Conservation (phyloP, 352 stramenopile species). For the Globisporangium ultimum region DNA sequence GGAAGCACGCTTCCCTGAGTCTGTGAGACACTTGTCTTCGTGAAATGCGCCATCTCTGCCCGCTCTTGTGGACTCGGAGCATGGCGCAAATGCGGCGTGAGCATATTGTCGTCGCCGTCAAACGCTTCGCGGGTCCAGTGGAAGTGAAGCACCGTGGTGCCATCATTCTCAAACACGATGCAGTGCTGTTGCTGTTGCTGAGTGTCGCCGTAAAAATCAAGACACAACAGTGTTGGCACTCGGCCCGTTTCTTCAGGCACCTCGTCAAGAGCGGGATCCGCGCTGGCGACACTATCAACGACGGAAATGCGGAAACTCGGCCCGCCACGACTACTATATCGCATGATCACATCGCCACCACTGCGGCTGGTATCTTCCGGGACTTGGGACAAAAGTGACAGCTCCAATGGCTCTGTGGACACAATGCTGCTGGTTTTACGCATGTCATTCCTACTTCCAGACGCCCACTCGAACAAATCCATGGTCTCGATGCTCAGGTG, state of each 20-base stretch:
- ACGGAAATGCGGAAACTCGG: conserved; percentile 4
- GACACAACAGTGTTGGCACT: conserved; percentile 12
- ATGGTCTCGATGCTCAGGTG: conserved; percentile 47
- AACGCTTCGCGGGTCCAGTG: conserved; percentile 47
- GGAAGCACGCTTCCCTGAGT: conserved; percentile 49
- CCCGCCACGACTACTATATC: neutral
- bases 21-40: conserved; percentile 39
- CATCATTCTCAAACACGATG: conserved; percentile 45
- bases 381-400: neutral
- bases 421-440: conserved; percentile 1
- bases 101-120: conserved; percentile 13
- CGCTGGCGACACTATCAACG: neutral
- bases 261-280: too few species aligned
- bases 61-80: conserved; percentile 14
- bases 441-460: conserved; percentile 5
- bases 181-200: conserved; percentile 34
- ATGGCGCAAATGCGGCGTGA: conserved; percentile 23
- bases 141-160: conserved; percentile 52
- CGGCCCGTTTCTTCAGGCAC: too few species aligned
- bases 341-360: too few species aligned
- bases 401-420: neutral
- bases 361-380: neutral
- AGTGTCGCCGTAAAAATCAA: conserved; percentile 48
- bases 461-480: conserved; percentile 76
- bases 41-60: neutral